Conservation (phyloP, 495 filamentous ascomycete genomes). For the Daldinia loculata region DNA sequence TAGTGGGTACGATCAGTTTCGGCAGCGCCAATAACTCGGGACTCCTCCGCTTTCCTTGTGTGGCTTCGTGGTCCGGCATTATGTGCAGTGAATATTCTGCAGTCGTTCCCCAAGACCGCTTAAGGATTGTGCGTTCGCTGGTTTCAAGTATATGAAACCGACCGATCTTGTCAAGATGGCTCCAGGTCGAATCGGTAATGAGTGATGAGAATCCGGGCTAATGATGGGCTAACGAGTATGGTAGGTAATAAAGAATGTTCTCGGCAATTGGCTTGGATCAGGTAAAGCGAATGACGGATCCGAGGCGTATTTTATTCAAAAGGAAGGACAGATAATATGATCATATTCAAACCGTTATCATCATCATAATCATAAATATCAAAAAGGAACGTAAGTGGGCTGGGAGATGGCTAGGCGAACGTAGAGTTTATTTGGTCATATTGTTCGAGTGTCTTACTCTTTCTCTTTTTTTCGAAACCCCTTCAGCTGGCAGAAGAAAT, state of each 20-base stretch:
- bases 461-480: conserved; percentile 14
- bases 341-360: conserved; percentile 29
- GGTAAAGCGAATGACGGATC: conserved; percentile 30
- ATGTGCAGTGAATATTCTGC: conserved; percentile 1
- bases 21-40: conserved; percentile 27
- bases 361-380: conserved; percentile 29
- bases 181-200: conserved; percentile 22
- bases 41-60: conserved; percentile 22
- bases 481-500: conserved; percentile 21
- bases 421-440: conserved; percentile 18
- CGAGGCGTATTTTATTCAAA: conserved; percentile 32
- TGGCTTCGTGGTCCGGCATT: conserved; percentile 16
- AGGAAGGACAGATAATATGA: conserved; percentile 37
- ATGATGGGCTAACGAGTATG: conserved; percentile 6
- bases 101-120: conserved; percentile 7
- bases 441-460: conserved; percentile 16
- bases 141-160: conserved; percentile 11
- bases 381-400: conserved; percentile 19
- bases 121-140: conserved; percentile 15
- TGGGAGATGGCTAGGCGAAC: conserved; percentile 14
- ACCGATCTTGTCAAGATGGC: conserved; percentile 18
- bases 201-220: neutral
- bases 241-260: conserved; percentile 5
- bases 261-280: conserved; percentile 14
- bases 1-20: conserved; percentile 18